phyloP scores from a whole-genome alignment of 2,329 filamentous ascomycete species.

The Ophidiomyces ophidiicola region DNA sequence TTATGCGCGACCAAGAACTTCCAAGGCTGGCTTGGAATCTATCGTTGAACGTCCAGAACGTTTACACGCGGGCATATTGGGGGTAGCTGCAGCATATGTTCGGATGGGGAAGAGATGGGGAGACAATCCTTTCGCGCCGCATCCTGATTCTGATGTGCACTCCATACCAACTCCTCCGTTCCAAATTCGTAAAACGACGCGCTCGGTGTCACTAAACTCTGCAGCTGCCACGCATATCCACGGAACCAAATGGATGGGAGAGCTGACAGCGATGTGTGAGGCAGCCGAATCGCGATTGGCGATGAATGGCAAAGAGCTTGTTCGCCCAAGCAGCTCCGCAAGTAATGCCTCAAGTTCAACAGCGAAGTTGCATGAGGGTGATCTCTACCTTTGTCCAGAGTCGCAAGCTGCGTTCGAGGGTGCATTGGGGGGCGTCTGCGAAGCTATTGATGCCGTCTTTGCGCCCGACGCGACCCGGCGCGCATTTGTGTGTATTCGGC shows the following conservation, averaged over 20 bases:
- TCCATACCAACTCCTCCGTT: constrained; percentile 58
- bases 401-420: constrained; percentile 82
- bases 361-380: constrained; percentile 64
- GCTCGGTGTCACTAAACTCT: constrained; percentile 59
- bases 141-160: constrained; percentile 47
- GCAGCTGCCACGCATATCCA: constrained; percentile 81
- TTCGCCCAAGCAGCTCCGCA: constrained; percentile 42
- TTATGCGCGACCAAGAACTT: constrained; percentile 70
- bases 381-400: constrained; percentile 79
- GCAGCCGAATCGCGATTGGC: constrained; percentile 67
- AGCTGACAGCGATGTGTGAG: constrained; percentile 74
- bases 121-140: constrained; percentile 55
- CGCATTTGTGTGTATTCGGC: constrained; percentile 84
- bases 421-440: constrained; percentile 81
- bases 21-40: constrained; percentile 55
- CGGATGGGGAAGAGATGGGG: constrained; percentile 71
- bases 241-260: constrained; percentile 84
- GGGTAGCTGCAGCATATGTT: constrained; percentile 77
- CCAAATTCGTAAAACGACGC: constrained; percentile 66
- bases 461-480: constrained; percentile 51
- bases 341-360: constrained; percentile 32
- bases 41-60: constrained; percentile 93
- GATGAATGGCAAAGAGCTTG: constrained; percentile 63
- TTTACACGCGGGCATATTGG: constrained; percentile 69
- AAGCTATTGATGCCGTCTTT: constrained; percentile 81